These are phyloP conservation scores for Talaromyces nanjingensis DNA, from an alignment of 495 filamentous ascomycete species.

Conservation along the genomic window DNA sequence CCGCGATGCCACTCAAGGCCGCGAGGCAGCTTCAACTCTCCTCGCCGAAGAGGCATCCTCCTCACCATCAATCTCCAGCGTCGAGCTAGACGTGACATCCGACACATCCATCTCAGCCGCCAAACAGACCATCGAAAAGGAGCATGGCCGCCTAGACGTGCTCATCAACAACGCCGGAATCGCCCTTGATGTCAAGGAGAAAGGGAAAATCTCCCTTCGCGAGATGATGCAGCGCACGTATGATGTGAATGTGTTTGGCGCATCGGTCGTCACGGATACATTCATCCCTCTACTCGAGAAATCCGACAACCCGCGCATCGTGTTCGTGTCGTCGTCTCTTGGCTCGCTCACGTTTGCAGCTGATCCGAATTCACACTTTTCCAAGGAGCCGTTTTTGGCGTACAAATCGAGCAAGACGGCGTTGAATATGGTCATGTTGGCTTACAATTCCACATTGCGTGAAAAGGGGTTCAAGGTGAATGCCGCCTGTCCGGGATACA, in stretches of 20 bases:
- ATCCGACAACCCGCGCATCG: constrained; percentile 28
- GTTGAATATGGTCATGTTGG: constrained; percentile 29
- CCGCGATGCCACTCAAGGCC: constrained; percentile 21
- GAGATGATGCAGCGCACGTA: constrained; percentile 25
- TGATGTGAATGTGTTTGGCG: constrained; percentile 36
- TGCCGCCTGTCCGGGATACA: constrained; percentile 21
- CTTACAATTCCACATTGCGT: constrained; percentile 17
- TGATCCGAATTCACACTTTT: neutral
- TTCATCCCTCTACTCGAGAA: constrained; percentile 39
- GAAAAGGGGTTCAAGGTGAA: constrained; percentile 23
- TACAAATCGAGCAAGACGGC: constrained; percentile 31
- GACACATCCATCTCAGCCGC: constrained; percentile 32
- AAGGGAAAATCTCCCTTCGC: constrained; percentile 15
- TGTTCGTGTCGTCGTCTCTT: constrained; percentile 32
- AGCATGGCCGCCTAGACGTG: constrained; percentile 24
- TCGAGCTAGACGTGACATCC: constrained; percentile 34
- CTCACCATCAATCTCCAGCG: constrained; percentile 15
- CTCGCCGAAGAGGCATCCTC: constrained; percentile 11
- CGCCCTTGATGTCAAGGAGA: constrained; percentile 18
- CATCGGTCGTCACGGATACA: constrained; percentile 29
- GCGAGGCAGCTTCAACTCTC: constrained; percentile 18
- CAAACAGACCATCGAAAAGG: constrained; percentile 20
- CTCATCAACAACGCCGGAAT: constrained; percentile 37
- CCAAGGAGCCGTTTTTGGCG: constrained; percentile 4
- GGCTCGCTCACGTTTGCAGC: constrained; percentile 20